These are phyloP conservation scores for Zoysia pacifica DNA, from an alignment of 176 grass and related monocot genomes.

Conservation along the genomic window DNA sequence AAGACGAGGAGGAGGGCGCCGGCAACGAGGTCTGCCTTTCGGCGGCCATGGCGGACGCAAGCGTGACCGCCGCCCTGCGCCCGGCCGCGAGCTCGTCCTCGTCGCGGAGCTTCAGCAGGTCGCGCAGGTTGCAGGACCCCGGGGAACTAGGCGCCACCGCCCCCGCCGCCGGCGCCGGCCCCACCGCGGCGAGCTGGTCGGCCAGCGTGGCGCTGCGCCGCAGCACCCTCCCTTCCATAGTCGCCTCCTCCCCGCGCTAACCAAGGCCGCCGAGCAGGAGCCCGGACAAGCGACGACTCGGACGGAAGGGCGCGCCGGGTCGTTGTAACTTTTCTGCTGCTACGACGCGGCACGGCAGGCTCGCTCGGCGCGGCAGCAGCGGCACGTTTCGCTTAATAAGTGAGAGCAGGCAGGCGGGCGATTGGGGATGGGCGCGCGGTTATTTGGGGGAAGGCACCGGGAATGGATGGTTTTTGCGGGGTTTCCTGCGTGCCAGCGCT, in stretches of 20 bases:
- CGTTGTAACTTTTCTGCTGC: background rate
- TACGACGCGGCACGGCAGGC: background rate
- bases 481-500: conserved; percentile 16
- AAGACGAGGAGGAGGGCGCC: conserved; percentile 14
- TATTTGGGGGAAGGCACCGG: background rate
- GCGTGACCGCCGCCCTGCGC: conserved; percentile 43
- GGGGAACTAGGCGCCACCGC: conserved; percentile 1
- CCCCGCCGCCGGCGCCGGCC: background rate
- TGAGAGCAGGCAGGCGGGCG: background rate
- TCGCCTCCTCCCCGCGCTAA: too few species aligned
- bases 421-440: background rate
- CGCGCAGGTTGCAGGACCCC: conserved; percentile 56
- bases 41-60: conserved; percentile 44
- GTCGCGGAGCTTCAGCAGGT: conserved; percentile 64
- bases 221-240: conserved; percentile 63
- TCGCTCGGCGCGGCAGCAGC: background rate
- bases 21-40: conserved; percentile 38
- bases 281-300: conserved; percentile 1
- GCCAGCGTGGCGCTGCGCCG: conserved; percentile 78
- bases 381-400: conserved; percentile 32
- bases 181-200: conserved; percentile 72
- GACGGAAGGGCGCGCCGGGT: too few species aligned
- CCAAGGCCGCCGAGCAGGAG: too few species aligned
- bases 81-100: conserved; percentile 51
- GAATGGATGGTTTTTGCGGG: background rate